Percentiles rank a stretch among this genome's conserved stretches.
These are phyloP conservation scores for Oxytropis ochrocephala DNA, from an alignment of 306 rosid genomes.

Conservation along the genomic window DNA sequence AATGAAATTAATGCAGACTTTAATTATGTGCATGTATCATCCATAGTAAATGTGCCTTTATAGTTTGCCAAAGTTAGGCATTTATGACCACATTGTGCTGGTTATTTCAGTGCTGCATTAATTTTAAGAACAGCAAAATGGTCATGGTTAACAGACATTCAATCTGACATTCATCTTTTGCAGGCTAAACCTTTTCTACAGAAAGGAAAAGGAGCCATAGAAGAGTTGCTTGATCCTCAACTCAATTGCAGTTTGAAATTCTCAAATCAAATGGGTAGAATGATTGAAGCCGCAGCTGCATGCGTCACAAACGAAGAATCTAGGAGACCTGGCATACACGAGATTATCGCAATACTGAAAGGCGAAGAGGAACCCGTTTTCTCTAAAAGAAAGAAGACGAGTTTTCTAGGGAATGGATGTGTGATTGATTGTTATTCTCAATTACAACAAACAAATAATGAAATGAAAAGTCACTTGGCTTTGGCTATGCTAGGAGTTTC, in stretches of 20 bases:
- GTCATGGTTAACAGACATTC: slow-evolving; percentile 2
- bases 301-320: slow-evolving; percentile 82
- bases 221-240: slow-evolving; percentile 79
- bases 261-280: slow-evolving; percentile 65
- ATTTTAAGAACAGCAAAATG: not conserved
- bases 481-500: slow-evolving; percentile 93
- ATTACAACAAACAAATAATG: slow-evolving; percentile 55
- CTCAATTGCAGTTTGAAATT: slow-evolving; percentile 45
- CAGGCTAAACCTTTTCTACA: slow-evolving; percentile 89
- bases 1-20: not conserved
- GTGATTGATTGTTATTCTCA: slow-evolving; percentile 73
- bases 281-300: slow-evolving; percentile 86
- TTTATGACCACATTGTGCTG: not conserved
- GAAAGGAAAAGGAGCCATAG: slow-evolving; percentile 81
- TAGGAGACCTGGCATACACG: slow-evolving; percentile 69
- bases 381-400: slow-evolving; percentile 57
- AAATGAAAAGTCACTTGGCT: slow-evolving; percentile 82
- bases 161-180: slow-evolving; percentile 3
- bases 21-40: slow-evolving; percentile 6
- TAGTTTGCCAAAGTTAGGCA: not conserved
- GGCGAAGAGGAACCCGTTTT: slow-evolving; percentile 56
- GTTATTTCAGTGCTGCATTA: not conserved
- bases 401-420: slow-evolving; percentile 73
- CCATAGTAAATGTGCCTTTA: slow-evolving; percentile 3
- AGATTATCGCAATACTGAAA: slow-evolving; percentile 71